Evolutionary conservation across 352 stramenopile genomes (phyloP), one percentile per base, ranked within the genome.

Genomic region (Globisporangium nagaii): DNA sequence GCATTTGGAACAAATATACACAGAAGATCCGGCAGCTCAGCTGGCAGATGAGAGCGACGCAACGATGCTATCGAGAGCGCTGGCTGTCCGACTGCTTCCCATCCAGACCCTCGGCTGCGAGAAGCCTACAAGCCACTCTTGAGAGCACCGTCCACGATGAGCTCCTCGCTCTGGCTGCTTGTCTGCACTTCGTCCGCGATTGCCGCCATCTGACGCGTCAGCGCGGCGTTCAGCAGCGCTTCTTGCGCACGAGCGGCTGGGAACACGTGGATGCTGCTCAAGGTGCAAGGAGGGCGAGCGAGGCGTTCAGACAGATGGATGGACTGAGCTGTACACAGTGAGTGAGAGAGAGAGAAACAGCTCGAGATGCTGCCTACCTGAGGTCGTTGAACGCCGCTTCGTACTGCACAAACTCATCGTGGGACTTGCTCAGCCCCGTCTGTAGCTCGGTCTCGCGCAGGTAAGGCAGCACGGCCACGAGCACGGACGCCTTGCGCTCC

Each of bases 321-420:
- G n/a, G 12, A 42, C 1, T 7, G 2, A 37, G 6, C 2, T 11
- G 43, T 24, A 36, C 13, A n/a, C 13, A 46, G 20, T 3, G 20
- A 43, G 32, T 31, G 17, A 31, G 20, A 48, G 11, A 7, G 22
- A 47, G 3, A 25, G 32, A 59, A 3, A 36, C 7, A 3, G 8
- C 31, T 3, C 13, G 17, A 22, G 1, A 48, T 7, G 17, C 30
- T 25, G 3, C 53, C 9, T 27, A 82, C 72, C 72, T 82, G 48
- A 73, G 56, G 63, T 93, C 83, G 63, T 90, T 90, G 42, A 93
- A 93, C 2, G 83, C 80, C 1, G 83, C 70, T 52, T 91, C 83
- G 49, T 88, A 90, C 12, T 73, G 62, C 4, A 56, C 28, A 27
- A 83, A 88, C 15, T 89, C 75, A 24, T 76, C 63, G 55, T 88